Base-by-base conservation (phyloP, 352 stramenopile genomes). In the Globisporangium ultimum region DNA sequence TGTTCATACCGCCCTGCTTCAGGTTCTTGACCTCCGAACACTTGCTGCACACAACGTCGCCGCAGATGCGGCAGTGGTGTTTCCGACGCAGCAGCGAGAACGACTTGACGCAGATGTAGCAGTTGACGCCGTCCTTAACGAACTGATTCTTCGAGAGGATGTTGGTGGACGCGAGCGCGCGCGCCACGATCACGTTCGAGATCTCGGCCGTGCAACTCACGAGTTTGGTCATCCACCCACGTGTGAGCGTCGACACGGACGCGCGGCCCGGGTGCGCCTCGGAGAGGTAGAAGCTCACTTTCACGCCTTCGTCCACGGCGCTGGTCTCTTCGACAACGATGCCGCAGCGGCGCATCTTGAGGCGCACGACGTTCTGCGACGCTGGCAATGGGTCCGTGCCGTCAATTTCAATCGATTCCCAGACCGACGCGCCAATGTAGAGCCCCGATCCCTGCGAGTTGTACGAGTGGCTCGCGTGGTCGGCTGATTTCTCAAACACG, bases 331-430 rank as follows among this genome's bases (percentile, higher is more conserved):
- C 85, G 47, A 91, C 80, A 4, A 94, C 83, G 41, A 94, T 80
- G 18, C 85, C 85, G 32, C 80, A 89, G 42, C 85, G 79, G n/a
- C 85, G 85, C 60, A 94, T 68, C 32, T 78, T 79, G 46, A 94
- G 69, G 13, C 85, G 80, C 59, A 90, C 85, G 42, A 94, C 82
- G 58, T 94, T 94, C 56, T 88, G 72, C 22, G 80, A 91, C 17
- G 77, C 58, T 1, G 85, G 85, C 18, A 93, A 61, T 4, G 85
- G 85, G 8, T 84, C 78, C 34, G 77, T 90, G 24, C 79, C 80
- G 62, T 93, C 83, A 17, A 94, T 71, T 55, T 94, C 83, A 51
- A 94, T 90, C 22, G 77, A 89, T 53, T 94, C 85, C 85, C 85
- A 94, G 69, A 93, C 81, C 22, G 81, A 89, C 17, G 83, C 83